Evolutionary conservation across 1,284 basidiomycete genomes (phyloP).

Genomic region (Ceratobasidium sp.): DNA sequence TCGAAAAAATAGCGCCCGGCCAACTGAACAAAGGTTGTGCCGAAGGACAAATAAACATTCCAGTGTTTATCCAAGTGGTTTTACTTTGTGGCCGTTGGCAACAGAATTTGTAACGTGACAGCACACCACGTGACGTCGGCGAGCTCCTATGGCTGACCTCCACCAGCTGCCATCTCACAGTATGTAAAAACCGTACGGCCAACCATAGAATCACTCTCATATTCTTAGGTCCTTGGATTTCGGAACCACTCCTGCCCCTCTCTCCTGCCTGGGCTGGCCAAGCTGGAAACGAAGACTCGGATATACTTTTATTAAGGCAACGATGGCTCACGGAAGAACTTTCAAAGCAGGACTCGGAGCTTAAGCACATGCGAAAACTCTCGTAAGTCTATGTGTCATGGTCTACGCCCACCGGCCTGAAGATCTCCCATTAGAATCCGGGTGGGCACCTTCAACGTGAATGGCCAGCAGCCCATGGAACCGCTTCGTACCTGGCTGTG

Average conservation of each 20-base stretch:
- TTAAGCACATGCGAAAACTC: slow-evolving; percentile 49
- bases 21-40: neutral
- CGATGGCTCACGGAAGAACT: slow-evolving; percentile 70
- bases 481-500: slow-evolving; percentile 70
- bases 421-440: slow-evolving; percentile 63
- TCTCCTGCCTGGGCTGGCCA: slow-evolving; percentile 72
- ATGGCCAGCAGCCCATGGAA: slow-evolving; percentile 77
- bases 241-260: slow-evolving; percentile 54
- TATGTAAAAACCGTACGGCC: neutral
- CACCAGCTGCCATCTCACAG: slow-evolving; percentile 35
- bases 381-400: slow-evolving; percentile 49
- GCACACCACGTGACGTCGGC: slow-evolving; percentile 16
- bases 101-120: neutral
- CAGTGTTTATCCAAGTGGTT: neutral
- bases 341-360: slow-evolving; percentile 52
- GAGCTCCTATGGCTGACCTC: slow-evolving; percentile 38
- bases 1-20: neutral
- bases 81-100: neutral
- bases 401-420: slow-evolving; percentile 2
- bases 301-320: slow-evolving; percentile 70
- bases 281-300: slow-evolving; percentile 69
- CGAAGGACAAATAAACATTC: neutral
- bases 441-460: slow-evolving; percentile 83
- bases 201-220: neutral
- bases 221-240: slow-evolving; percentile 43